A percentile compares a stretch with the other conserved stretches of the same genome.
phyloP scores from a whole-genome alignment of 305 asterid species.

The Fraxinus paxiana region DNA sequence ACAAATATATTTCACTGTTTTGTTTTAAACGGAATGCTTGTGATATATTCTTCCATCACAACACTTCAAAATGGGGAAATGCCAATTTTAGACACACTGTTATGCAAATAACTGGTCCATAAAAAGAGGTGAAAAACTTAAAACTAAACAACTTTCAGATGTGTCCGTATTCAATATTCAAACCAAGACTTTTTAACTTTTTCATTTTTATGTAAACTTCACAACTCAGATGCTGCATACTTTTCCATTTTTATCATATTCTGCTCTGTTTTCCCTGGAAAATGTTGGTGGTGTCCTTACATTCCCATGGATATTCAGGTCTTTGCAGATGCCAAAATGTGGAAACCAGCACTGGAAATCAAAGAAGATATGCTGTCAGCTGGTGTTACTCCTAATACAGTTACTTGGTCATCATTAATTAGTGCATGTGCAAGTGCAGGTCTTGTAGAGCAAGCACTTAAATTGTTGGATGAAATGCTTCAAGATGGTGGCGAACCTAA shows the following conservation, averaged over 20 bases:
- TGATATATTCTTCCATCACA: conserved; percentile 14
- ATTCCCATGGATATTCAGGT: conserved; percentile 59
- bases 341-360: conserved; percentile 69
- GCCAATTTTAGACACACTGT: conserved; percentile 17
- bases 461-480: conserved; percentile 81
- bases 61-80: conserved; percentile 12
- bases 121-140: conserved; percentile 16
- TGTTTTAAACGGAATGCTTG: conserved; percentile 9
- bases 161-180: conserved; percentile 24
- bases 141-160: conserved; percentile 12
- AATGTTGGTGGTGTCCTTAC: conserved; percentile 27
- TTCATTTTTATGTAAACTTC: not conserved
- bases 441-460: conserved; percentile 68
- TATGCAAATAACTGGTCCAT: conserved; percentile 14
- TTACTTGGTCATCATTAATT: conserved; percentile 88
- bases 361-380: conserved; percentile 77
- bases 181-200: not conserved
- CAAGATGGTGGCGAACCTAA: conserved; percentile 70
- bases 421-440: conserved; percentile 90
- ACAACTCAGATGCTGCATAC: conserved; percentile 17
- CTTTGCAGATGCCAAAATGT: conserved; percentile 88
- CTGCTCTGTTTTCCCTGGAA: conserved; percentile 26
- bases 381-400: conserved; percentile 67
- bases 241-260: conserved; percentile 21
- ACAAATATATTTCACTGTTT: conserved; percentile 15